phyloP scores from a whole-genome alignment of 495 filamentous ascomycete species.

The Aspergillus indologenus region DNA sequence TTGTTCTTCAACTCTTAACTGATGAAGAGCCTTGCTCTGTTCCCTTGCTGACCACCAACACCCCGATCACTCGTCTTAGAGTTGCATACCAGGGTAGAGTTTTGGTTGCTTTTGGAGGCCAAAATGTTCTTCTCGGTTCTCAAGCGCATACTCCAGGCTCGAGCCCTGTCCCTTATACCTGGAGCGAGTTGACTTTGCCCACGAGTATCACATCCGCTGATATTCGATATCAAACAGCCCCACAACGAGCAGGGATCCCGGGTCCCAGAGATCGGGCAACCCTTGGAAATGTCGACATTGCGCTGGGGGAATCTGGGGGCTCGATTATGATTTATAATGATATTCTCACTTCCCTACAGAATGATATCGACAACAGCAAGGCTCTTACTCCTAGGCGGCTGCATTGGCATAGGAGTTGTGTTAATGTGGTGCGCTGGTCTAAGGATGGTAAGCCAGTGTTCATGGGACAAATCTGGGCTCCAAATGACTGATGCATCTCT shows the following conservation, averaged over 20 bases:
- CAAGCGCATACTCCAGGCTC: conserved; percentile 12
- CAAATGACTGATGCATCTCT: conserved; percentile 11
- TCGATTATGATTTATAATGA: conserved; percentile 76
- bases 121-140: conserved; percentile 35
- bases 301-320: conserved; percentile 69
- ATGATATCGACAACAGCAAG: conserved; percentile 40
- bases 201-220: conserved; percentile 34
- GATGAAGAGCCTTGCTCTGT: conserved; percentile 25
- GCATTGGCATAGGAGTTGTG: conserved; percentile 89
- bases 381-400: conserved; percentile 45
- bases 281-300: conserved; percentile 58
- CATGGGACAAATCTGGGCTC: too few species aligned
- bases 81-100: conserved; percentile 30
- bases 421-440: conserved; percentile 81
- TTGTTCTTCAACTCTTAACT: conserved; percentile 24
- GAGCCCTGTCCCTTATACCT: conserved; percentile 40
- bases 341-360: conserved; percentile 55
- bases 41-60: conserved; percentile 28
- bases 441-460: conserved; percentile 65
- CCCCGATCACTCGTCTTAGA: conserved; percentile 33
- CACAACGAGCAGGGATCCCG: conserved; percentile 33
- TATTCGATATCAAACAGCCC: conserved; percentile 19
- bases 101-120: conserved; percentile 36
- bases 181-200: conserved; percentile 48
- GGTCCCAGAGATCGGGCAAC: conserved; percentile 16